Conservation (phyloP, 1,284 basidiomycete species). For the Vanrija humicola region DNA sequence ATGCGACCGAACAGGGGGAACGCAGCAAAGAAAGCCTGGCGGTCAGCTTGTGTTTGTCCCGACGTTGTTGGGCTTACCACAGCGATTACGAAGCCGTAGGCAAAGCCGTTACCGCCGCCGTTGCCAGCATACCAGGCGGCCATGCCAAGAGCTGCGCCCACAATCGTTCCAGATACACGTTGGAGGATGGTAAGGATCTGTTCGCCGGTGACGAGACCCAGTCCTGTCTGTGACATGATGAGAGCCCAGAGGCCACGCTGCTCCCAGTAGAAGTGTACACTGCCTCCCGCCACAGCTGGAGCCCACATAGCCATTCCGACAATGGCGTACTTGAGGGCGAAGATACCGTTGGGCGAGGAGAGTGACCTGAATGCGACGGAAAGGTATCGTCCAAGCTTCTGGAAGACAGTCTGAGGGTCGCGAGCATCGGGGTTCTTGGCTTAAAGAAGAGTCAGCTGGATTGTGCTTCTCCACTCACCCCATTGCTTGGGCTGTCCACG, state of each 20-base stretch:
- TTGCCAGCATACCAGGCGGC: constrained; percentile 57
- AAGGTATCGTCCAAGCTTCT: constrained; percentile 29
- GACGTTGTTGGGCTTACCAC: constrained; percentile 46
- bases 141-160: constrained; percentile 55
- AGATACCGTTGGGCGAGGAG: constrained; percentile 44
- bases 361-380: constrained; percentile 23
- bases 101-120: constrained; percentile 53
- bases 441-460: neutral
- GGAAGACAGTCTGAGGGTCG: constrained; percentile 36
- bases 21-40: constrained; percentile 55
- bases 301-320: constrained; percentile 59
- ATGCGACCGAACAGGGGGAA: constrained; percentile 56
- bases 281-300: constrained; percentile 52
- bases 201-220: constrained; percentile 62
- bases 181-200: constrained; percentile 57
- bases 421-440: constrained; percentile 39
- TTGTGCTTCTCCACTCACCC: neutral
- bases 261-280: constrained; percentile 48
- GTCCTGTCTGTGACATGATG: constrained; percentile 64
- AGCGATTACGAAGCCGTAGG: constrained; percentile 58
- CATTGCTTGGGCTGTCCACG: neutral
- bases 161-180: constrained; percentile 54
- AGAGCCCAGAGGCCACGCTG: constrained; percentile 57
- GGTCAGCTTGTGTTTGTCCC: neutral
- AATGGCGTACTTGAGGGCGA: constrained; percentile 58